phyloP scores from a whole-genome alignment of 1,284 basidiomycete genomes.

The Phylloboletellus chloephorus region DNA sequence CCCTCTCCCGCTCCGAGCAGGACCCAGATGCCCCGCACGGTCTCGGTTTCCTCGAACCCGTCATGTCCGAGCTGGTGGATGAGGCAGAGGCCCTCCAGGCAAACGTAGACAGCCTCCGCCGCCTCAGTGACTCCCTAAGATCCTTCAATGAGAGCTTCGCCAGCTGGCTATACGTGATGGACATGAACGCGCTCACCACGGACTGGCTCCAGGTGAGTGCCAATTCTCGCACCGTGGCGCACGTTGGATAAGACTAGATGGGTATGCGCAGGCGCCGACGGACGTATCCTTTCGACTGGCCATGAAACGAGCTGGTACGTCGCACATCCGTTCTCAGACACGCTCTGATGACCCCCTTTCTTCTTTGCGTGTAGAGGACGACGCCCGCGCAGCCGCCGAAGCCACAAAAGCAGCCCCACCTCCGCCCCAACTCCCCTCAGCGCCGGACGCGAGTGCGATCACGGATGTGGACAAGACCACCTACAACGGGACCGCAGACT shows the following conservation, averaged over 20 bases:
- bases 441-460: slow-evolving; percentile 9
- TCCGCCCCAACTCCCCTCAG: background rate
- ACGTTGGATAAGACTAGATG: background rate
- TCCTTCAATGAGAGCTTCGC: slow-evolving; percentile 93
- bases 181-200: slow-evolving; percentile 90
- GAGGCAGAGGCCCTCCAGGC: slow-evolving; percentile 77
- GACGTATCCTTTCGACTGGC: slow-evolving; percentile 58
- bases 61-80: slow-evolving; percentile 81
- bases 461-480: slow-evolving; percentile 40
- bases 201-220: slow-evolving; percentile 81
- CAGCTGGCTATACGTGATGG: slow-evolving; percentile 86
- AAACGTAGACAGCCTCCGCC: slow-evolving; percentile 69
- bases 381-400: slow-evolving; percentile 39
- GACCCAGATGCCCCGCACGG: slow-evolving; percentile 74
- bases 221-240: background rate
- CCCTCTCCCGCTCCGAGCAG: slow-evolving; percentile 69
- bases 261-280: slow-evolving; percentile 49
- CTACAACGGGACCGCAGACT: slow-evolving; percentile 34
- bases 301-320: slow-evolving; percentile 55
- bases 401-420: slow-evolving; percentile 17
- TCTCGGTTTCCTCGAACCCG: slow-evolving; percentile 81
- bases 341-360: background rate
- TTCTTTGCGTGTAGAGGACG: slow-evolving; percentile 35
- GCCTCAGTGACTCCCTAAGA: slow-evolving; percentile 70
- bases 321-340: background rate